Base-by-base conservation (phyloP, 1,284 basidiomycete species). In the Phenoliferia sp. region DNA sequence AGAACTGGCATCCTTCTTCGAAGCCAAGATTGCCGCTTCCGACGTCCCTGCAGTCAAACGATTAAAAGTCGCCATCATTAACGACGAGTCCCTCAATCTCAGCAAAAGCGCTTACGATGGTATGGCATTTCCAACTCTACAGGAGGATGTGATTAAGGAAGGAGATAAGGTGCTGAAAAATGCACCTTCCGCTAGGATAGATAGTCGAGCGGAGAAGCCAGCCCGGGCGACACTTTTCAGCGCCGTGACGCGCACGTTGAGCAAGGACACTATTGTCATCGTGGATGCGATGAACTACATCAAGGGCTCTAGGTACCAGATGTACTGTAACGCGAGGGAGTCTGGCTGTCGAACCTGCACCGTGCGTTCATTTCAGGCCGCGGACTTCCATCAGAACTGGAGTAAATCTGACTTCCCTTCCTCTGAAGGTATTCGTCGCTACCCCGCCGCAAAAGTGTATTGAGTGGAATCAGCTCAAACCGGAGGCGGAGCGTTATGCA, bases 271-370 rank as follows among this genome's bases (percentile, higher is more conserved):
- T 0, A 86, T 97, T 74, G 84, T 95, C 61, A 90, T 99, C 71
- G 85, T 94, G 65, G 95, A 99, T 75, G 87, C 88, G 9, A 85
- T 91, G 72, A 95, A 97, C 77, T 97, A 99, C 79, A 98, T 98
- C 84, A 98, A 99, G 78, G 84, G 80, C 0, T 97, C 94, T 77
- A 86, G 95, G 48, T 99, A 99, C 79, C 95, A 99, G 80, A 88
- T 98, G 80, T 97, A 97, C 80, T 98, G 94, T 77, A 91, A 92
- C 0, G 94, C 94, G 3, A 83, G 94, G 58, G 95, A 98, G 78
- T 85, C 88, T 67, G 90, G 89, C 73, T 82, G 93, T 36, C 83
- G 94, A 32, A 88, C 91, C 9, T 91, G 90, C 77, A 97, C 94
- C 61, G 92, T 95, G 78, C 78, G 90, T 84, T 29, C 16, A 16